Evolutionary conservation across 176 grass and related monocot genomes (phyloP).

Genomic region (Ensete glaucum): DNA sequence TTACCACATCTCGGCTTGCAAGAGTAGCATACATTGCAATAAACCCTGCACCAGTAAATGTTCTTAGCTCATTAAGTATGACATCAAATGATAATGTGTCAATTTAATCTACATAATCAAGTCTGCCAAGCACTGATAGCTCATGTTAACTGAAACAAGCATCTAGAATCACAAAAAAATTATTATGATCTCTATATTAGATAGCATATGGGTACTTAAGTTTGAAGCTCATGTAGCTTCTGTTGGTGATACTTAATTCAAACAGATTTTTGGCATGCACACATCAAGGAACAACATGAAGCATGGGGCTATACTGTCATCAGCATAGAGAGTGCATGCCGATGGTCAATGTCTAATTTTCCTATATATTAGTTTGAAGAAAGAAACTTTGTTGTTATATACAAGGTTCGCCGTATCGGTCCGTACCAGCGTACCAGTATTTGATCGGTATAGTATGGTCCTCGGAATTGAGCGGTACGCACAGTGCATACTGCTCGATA

Average conservation of each 20-base stretch:
- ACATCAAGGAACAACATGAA: not conserved
- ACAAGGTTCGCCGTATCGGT: too few relatives aligned
- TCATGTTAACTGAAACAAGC: not conserved
- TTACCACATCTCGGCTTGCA: conserved; percentile 95
- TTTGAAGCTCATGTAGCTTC: not conserved
- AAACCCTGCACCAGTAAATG: conserved; percentile 48
- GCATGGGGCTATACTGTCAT: not conserved
- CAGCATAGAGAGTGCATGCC: too few relatives aligned
- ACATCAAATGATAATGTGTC: not conserved
- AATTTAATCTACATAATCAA: not conserved
- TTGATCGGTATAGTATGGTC: too few relatives aligned
- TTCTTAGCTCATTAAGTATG: not conserved
- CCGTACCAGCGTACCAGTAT: too few relatives aligned
- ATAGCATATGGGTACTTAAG: not conserved
- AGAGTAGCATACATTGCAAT: conserved; percentile 99
- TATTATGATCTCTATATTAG: not conserved
- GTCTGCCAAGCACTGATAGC: not conserved
- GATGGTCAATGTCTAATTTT: too few relatives aligned
- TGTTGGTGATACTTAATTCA: not conserved
- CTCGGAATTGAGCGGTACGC: too few relatives aligned
- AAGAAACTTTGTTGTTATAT: not conserved
- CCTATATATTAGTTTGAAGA: too few relatives aligned
- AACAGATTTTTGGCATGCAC: not conserved
- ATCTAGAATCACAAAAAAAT: not conserved
- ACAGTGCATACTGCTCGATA: too few relatives aligned